Conservation (phyloP, 2,329 filamentous ascomycete species). For the Colletotrichum kahawae region DNA sequence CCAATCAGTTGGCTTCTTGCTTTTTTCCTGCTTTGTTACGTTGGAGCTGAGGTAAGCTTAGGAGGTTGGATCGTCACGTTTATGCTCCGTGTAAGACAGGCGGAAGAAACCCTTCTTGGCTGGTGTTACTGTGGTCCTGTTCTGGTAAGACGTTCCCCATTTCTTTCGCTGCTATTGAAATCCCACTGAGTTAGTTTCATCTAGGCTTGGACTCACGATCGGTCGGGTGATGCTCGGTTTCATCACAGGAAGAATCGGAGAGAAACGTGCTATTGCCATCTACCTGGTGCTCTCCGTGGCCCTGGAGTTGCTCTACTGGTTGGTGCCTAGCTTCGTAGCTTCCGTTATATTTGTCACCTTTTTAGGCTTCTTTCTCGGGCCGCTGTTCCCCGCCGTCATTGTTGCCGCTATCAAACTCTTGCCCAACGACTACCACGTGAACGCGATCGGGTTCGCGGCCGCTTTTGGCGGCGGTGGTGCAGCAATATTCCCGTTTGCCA, state of each 20-base stretch:
- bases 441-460: conserved; percentile 80
- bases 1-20: conserved; percentile 75
- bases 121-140: conserved; percentile 78
- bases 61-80: conserved; percentile 84
- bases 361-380: conserved; percentile 81
- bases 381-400: conserved; percentile 77
- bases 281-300: conserved; percentile 71
- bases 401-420: conserved; percentile 77
- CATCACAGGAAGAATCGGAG: conserved; percentile 66
- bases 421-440: conserved; percentile 75
- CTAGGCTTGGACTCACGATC: conserved; percentile 73
- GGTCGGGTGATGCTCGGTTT: conserved; percentile 78
- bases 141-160: conserved; percentile 63
- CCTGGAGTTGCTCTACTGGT: conserved; percentile 79
- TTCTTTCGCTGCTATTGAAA: conserved; percentile 63
- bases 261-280: neutral
- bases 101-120: conserved; percentile 68
- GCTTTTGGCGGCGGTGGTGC: conserved; percentile 79
- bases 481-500: conserved; percentile 68
- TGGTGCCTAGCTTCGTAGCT: conserved; percentile 75
- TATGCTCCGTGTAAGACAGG: conserved; percentile 78
- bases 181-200: neutral
- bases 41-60: conserved; percentile 77
- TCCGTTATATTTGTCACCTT: conserved; percentile 42
- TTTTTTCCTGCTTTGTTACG: conserved; percentile 78